phyloP scores from a whole-genome alignment of 2,329 filamentous ascomycete species.

The Botrytis squamosa region DNA sequence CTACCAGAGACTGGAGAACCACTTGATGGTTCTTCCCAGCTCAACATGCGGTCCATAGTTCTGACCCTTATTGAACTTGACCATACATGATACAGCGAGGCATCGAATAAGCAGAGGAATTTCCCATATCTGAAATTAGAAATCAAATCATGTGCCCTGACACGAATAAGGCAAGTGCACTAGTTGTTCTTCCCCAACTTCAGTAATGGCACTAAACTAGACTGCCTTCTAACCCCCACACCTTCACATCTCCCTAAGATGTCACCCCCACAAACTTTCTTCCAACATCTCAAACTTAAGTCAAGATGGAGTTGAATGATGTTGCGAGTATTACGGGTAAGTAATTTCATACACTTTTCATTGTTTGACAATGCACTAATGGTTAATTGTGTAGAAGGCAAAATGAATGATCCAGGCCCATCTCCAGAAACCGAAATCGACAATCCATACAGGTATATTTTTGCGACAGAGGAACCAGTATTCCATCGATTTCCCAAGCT shows the following conservation, averaged over 20 bases:
- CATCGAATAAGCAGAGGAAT: background rate
- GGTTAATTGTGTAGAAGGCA: background rate
- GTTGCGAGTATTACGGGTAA: background rate
- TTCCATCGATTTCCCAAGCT: background rate
- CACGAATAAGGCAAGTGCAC: background rate
- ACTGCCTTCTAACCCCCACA: background rate
- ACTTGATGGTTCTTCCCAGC: background rate
- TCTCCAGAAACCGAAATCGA: background rate
- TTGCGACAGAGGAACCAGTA: background rate
- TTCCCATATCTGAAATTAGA: background rate
- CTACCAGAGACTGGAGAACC: background rate
- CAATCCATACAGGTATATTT: background rate
- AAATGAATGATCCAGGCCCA: background rate
- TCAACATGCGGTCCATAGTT: background rate
- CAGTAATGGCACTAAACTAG: background rate
- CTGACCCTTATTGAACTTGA: background rate
- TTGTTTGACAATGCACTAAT: background rate
- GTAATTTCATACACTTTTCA: no score
- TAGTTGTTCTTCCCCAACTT: background rate
- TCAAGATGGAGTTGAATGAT: background rate
- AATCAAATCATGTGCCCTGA: background rate
- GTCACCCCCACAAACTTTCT: background rate
- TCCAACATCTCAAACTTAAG: background rate
- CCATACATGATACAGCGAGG: background rate
- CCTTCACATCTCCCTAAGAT: background rate